Conservation (phyloP, 306 rosid species). For the Quercus bicolor region DNA sequence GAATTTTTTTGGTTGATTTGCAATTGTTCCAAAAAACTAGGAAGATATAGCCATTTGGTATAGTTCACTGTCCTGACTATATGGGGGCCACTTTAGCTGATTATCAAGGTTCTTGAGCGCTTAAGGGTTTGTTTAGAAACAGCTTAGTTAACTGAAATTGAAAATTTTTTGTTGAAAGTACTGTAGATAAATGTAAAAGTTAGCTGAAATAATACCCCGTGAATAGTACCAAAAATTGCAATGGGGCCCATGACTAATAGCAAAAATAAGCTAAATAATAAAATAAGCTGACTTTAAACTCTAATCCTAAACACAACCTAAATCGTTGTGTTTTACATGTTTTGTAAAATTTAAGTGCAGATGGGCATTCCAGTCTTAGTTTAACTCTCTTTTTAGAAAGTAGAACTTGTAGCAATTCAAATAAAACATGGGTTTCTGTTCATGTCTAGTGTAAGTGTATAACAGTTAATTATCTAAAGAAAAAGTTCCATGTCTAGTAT, state of each 20-base stretch:
- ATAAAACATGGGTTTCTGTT: not conserved
- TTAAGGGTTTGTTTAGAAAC: not conserved
- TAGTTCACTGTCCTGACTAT: not conserved
- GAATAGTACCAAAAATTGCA: too few species aligned
- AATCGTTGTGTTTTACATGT: not conserved
- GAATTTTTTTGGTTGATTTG: not conserved
- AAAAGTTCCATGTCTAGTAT: too few species aligned
- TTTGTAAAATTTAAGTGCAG: not conserved
- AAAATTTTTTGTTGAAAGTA: too few species aligned
- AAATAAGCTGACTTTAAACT: too few species aligned
- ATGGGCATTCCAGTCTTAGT: not conserved
- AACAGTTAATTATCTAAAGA: too few species aligned
- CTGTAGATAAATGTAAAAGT: too few species aligned
- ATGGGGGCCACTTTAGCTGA: not conserved
- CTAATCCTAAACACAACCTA: not conserved
- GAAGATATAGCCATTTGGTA: not conserved
- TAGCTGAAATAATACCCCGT: too few species aligned
- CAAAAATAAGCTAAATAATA: too few species aligned
- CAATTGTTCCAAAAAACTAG: not conserved
- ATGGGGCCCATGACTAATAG: too few species aligned
- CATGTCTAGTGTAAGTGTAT: not conserved
- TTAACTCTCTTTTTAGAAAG: not conserved
- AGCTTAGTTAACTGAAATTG: too few species aligned
- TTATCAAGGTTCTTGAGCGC: not conserved
- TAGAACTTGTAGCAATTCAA: not conserved